Base-by-base conservation (phyloP, 129 eudicot species). In the Pulicaria dysenterica region DNA sequence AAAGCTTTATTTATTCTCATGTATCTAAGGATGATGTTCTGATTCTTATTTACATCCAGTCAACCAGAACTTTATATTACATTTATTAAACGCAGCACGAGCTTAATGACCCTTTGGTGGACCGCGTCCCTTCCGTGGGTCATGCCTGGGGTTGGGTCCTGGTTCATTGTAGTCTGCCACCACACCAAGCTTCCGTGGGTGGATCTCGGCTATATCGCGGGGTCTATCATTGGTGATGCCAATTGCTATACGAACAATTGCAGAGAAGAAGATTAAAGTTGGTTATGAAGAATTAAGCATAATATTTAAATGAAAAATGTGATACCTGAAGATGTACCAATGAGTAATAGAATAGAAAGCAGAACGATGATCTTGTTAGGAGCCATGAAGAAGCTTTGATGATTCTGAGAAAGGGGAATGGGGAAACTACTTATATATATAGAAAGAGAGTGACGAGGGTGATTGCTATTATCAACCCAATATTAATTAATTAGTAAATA, bases 101-200 rank as follows among this genome's bases (percentile, higher is more conserved):
- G 67, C 13, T 44, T 71, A 43, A 55, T 13, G 24, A 12, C 36
- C 47, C 3, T 51, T 11, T n/a, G 50, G 50, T 61, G 61, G 70
- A 34, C 51, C 34, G 5, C 16, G 51, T 61, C 71, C 79, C 48
- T 36, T 74, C 45, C 64, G 6, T 50, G 89, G 97, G 36, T 92
- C 91, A 73, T 92, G 98, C 83, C 67, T 85, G 65, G 76, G 84
- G 74, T 85, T 92, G 55, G 96, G 46, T 54, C 94, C 84, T 46
- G 96, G 86, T 43, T 69, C 79, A 14, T 74, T 82, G 60, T 85
- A 91, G 79, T 88, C 95, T n/a, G 83, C 51, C 75, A 80, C 77
- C 0, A 24, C 54, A 11, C 62, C 80, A 11, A 67, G 42, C 37
- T 60, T 42, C 36, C 14, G 14, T 40, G 64, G 12, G 9, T 48